These are phyloP conservation scores for Colletotrichum magnum DNA, from an alignment of 2,329 filamentous ascomycete species.

Conservation along the genomic window DNA sequence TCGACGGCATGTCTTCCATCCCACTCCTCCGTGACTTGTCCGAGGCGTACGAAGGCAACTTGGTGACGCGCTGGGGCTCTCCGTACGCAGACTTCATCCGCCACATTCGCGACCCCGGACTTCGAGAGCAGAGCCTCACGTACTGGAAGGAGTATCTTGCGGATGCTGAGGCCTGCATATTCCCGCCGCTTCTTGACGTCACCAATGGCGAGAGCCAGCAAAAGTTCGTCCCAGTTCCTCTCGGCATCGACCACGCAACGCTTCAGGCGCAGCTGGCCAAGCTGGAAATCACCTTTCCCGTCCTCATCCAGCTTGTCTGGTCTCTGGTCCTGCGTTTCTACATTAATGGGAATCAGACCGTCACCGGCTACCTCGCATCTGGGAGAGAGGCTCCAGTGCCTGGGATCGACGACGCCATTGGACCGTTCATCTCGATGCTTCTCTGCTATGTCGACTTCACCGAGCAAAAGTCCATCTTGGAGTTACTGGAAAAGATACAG, in stretches of 20 bases:
- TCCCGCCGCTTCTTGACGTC: constrained; percentile 43
- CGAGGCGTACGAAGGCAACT: constrained; percentile 43
- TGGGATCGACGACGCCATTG: constrained; percentile 63
- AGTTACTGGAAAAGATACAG: constrained; percentile 60
- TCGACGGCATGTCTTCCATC: constrained; percentile 50
- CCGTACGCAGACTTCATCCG: constrained; percentile 42
- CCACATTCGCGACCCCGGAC: constrained; percentile 41
- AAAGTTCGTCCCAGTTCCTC: neutral
- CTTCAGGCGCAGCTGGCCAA: constrained; percentile 54
- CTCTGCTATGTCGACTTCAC: constrained; percentile 49
- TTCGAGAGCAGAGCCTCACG: constrained; percentile 39
- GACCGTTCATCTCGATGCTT: constrained; percentile 69
- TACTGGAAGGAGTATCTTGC: constrained; percentile 48
- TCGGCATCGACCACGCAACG: constrained; percentile 9
- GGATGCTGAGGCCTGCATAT: constrained; percentile 47
- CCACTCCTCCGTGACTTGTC: constrained; percentile 49
- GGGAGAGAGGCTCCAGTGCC: constrained; percentile 66
- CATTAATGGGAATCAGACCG: constrained; percentile 61
- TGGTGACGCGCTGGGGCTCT: constrained; percentile 28
- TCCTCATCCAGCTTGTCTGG: constrained; percentile 67
- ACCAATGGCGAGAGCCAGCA: constrained; percentile 5
- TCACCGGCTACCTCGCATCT: constrained; percentile 68
- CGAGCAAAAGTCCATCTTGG: constrained; percentile 58
- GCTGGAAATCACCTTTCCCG: constrained; percentile 61
- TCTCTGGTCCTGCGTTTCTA: constrained; percentile 63